Conservation (phyloP, 306 rosid genomes). For the Carpinus fangiana region DNA sequence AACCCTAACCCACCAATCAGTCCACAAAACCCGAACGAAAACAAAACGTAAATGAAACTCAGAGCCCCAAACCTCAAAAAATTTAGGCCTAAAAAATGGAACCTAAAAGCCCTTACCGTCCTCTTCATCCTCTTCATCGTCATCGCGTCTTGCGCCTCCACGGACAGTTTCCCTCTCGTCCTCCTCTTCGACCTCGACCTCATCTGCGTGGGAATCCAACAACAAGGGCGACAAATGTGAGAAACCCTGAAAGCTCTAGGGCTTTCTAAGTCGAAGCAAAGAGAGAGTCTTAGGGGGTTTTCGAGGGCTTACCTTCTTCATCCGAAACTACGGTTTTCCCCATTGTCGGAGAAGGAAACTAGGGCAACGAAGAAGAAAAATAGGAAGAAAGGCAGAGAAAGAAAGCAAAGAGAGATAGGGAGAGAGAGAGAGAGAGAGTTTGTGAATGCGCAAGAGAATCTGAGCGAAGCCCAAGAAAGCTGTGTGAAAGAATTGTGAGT, state of each 20-base stretch:
- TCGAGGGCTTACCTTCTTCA: slow-evolving; percentile 63
- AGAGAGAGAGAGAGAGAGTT: neutral
- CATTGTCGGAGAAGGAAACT: slow-evolving; percentile 23
- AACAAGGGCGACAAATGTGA: slow-evolving; percentile 22
- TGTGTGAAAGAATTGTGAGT: too few relatives aligned
- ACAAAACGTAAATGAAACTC: neutral
- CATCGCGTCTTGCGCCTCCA: slow-evolving; percentile 52
- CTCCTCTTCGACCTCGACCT: slow-evolving; percentile 72
- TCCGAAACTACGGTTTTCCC: slow-evolving; percentile 49
- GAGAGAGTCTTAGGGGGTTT: neutral
- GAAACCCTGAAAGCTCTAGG: neutral
- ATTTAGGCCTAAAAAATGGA: neutral
- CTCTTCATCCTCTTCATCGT: slow-evolving; percentile 80
- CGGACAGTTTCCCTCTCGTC: slow-evolving; percentile 66
- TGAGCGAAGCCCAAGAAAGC: neutral
- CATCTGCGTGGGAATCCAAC: slow-evolving; percentile 51
- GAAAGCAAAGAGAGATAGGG: neutral
- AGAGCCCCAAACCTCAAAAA: neutral
- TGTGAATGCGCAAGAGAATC: neutral
- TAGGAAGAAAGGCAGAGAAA: neutral
- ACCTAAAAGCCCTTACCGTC: slow-evolving; percentile 55
- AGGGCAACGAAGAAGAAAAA: neutral
- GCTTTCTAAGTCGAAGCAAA: neutral
- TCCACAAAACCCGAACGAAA: neutral
- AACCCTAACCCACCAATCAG: slow-evolving; percentile 22